Evolutionary conservation across 2,329 filamentous ascomycete species (phyloP).

Genomic region (Ascochyta pisi): DNA sequence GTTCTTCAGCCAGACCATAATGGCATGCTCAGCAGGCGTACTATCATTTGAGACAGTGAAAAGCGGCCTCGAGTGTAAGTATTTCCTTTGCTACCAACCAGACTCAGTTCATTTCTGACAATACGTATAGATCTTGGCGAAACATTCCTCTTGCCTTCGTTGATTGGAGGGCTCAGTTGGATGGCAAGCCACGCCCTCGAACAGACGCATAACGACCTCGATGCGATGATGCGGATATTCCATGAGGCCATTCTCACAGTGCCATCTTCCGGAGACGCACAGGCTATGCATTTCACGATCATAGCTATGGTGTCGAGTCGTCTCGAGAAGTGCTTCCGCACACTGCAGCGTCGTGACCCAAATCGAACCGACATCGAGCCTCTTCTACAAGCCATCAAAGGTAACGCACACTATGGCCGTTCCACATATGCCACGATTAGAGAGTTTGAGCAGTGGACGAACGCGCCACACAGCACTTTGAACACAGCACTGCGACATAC

Average conservation of each 20-base stretch:
- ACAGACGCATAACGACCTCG: constrained; percentile 67
- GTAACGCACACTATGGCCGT: constrained; percentile 65
- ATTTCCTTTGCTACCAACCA: background rate
- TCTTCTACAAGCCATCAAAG: constrained; percentile 68
- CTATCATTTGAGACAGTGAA: constrained; percentile 74
- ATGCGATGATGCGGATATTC: constrained; percentile 73
- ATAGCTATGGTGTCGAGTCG: constrained; percentile 74
- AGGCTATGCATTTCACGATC: constrained; percentile 73
- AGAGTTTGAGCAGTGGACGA: constrained; percentile 73
- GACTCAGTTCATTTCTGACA: background rate
- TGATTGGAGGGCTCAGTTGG: constrained; percentile 76
- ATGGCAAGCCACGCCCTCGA: constrained; percentile 74
- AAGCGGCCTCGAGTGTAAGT: constrained; percentile 76
- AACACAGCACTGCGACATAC: constrained; percentile 65
- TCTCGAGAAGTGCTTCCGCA: constrained; percentile 70
- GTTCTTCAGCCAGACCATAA: constrained; percentile 76
- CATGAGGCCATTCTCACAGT: constrained; percentile 74
- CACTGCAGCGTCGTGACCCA: constrained; percentile 71
- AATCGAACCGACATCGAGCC: constrained; percentile 73
- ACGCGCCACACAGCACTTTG: constrained; percentile 63
- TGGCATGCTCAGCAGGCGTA: constrained; percentile 70
- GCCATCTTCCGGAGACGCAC: constrained; percentile 74
- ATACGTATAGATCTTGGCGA: constrained; percentile 70
- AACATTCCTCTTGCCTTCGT: constrained; percentile 78
- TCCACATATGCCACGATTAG: constrained; percentile 68